Evolutionary conservation across 768 basidiomycete genomes (phyloP).

Genomic region (Galerina marginata): DNA sequence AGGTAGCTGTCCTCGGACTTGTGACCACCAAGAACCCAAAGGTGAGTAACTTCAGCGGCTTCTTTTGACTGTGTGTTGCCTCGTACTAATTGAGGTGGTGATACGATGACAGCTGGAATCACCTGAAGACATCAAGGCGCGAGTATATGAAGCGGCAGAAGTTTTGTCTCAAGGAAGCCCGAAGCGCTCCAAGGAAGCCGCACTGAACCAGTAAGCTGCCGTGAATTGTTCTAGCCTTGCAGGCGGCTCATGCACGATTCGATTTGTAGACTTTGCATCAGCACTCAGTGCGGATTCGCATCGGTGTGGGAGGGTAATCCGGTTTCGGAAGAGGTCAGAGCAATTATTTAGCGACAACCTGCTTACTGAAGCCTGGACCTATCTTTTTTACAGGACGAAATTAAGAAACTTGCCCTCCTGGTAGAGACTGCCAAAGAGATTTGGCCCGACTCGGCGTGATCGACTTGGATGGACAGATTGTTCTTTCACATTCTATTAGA

Average conservation of each 20-base stretch:
- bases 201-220: slow-evolving; percentile 53
- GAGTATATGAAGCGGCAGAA: slow-evolving; percentile 59
- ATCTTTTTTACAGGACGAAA: slow-evolving; percentile 45
- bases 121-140: slow-evolving; percentile 50
- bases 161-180: slow-evolving; percentile 49
- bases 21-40: slow-evolving; percentile 54
- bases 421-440: slow-evolving; percentile 51
- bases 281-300: slow-evolving; percentile 70
- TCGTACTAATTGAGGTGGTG: background rate
- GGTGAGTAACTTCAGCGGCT: slow-evolving; percentile 27
- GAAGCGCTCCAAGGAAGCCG: slow-evolving; percentile 50
- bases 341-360: background rate
- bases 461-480: background rate
- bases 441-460: slow-evolving; percentile 36
- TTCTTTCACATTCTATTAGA: slow-evolving; percentile 4
- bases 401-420: slow-evolving; percentile 50
- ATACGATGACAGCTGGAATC: slow-evolving; percentile 49
- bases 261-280: slow-evolving; percentile 52
- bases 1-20: slow-evolving; percentile 52
- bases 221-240: background rate
- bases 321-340: slow-evolving; percentile 49
- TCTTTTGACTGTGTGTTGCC: background rate
- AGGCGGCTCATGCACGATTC: background rate
- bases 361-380: background rate
- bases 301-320: slow-evolving; percentile 63